phyloP scores from a whole-genome alignment of 495 filamentous ascomycete species.

The Physcia stellaris region DNA sequence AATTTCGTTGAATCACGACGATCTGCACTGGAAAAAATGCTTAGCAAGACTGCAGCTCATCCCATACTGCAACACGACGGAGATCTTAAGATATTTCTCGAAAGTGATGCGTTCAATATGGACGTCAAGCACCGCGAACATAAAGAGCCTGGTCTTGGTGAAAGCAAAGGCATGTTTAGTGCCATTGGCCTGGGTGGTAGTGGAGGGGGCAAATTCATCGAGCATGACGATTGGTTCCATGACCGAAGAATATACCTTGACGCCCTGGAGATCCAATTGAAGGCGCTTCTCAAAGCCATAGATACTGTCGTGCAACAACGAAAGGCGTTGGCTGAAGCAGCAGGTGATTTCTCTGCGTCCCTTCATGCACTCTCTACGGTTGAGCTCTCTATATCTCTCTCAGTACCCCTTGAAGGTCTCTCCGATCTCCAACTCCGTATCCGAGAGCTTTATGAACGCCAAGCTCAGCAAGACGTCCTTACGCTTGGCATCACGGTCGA shows the following conservation, averaged over 20 bases:
- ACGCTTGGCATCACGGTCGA: conserved; percentile 96
- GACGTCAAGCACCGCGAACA: conserved; percentile 98
- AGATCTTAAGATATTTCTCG: conserved; percentile 89
- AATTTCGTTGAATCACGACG: conserved; percentile 91
- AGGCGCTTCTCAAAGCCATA: conserved; percentile 83
- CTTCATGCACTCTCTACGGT: conserved; percentile 81
- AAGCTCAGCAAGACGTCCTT: conserved; percentile 92
- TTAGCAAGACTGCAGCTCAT: conserved; percentile 87
- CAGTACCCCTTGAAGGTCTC: conserved; percentile 73
- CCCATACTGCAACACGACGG: conserved; percentile 84
- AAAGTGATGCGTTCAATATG: conserved; percentile 87
- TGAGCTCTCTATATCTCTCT: conserved; percentile 78
- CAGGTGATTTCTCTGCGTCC: conserved; percentile 80
- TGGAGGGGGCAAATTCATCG: conserved; percentile 72
- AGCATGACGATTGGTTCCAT: conserved; percentile 99
- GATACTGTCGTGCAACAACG: conserved; percentile 83
- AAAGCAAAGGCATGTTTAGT: conserved; percentile 87
- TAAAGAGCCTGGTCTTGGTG: conserved; percentile 67
- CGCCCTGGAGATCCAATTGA: conserved; percentile 87
- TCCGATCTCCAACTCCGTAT: conserved; percentile 90
- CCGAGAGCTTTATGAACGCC: conserved; percentile 85
- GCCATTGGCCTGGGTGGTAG: conserved; percentile 63
- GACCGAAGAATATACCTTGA: conserved; percentile 90
- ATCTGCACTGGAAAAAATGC: conserved; percentile 85
- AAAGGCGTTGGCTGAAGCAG: conserved; percentile 83